phyloP scores from a whole-genome alignment of 2,329 filamentous ascomycete genomes.

The Exophiala viscosa region DNA sequence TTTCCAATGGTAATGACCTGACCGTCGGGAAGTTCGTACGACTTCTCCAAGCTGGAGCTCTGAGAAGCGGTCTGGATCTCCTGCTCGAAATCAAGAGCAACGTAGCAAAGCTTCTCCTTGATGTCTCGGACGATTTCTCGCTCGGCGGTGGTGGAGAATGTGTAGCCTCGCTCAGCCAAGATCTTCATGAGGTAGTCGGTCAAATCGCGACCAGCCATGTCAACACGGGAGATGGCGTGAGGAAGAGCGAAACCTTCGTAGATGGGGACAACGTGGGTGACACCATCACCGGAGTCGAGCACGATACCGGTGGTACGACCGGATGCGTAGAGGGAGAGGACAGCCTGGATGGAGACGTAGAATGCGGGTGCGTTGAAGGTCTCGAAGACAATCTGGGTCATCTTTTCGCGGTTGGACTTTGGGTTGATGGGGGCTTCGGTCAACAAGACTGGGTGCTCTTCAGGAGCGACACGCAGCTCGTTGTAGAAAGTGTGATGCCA shows the following conservation, averaged over 20 bases:
- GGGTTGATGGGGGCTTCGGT: constrained; percentile 99
- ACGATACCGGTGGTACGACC: constrained; percentile 99
- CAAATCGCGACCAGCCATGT: constrained; percentile 99
- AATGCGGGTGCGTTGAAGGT: constrained; percentile 99
- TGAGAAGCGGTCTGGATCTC: constrained; percentile 99
- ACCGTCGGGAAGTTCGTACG: constrained; percentile 98
- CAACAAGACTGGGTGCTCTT: constrained; percentile 99
- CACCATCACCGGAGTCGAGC: constrained; percentile 99
- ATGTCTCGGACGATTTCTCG: constrained; percentile 99
- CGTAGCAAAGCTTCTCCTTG: constrained; percentile 99
- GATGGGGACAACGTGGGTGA: constrained; percentile 99
- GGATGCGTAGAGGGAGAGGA: constrained; percentile 97
- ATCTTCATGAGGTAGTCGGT: constrained; percentile 99
- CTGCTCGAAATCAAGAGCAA: constrained; percentile 99
- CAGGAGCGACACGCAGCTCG: constrained; percentile 98
- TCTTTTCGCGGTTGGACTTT: constrained; percentile 99
- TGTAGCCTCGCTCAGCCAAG: constrained; percentile 97
- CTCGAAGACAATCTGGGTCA: constrained; percentile 99
- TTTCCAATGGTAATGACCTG: constrained; percentile 99
- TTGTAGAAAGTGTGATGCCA: constrained; percentile 99
- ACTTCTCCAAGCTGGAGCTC: constrained; percentile 99
- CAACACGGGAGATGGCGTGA: constrained; percentile 99
- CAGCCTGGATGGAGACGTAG: constrained; percentile 99
- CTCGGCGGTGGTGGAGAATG: constrained; percentile 99
- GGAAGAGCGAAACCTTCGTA: constrained; percentile 99